Evolutionary conservation across 495 filamentous ascomycete species (phyloP).

Genomic region (Hyphodiscus hymeniophilus): DNA sequence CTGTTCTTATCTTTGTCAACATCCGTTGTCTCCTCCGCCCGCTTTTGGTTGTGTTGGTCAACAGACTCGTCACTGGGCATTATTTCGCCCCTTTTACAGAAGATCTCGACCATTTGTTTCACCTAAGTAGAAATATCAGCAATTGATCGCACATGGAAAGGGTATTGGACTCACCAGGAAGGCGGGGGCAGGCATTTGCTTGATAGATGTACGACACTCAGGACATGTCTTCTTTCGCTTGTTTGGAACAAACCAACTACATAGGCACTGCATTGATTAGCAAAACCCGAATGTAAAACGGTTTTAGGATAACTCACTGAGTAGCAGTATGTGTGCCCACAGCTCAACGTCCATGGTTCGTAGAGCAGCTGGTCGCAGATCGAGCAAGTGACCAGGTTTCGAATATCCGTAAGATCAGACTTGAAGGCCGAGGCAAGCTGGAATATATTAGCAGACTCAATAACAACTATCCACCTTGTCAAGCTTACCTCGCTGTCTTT

Average conservation of each 20-base stretch:
- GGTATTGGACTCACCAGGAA: slow-evolving; percentile 43
- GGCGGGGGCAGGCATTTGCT: slow-evolving; percentile 54
- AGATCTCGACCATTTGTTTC: slow-evolving; percentile 56
- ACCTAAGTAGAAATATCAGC: slow-evolving; percentile 35
- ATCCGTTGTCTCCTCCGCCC: slow-evolving; percentile 47
- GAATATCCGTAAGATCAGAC: slow-evolving; percentile 17
- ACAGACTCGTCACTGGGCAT: slow-evolving; percentile 56
- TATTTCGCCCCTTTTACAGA: slow-evolving; percentile 52
- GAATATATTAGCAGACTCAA: slow-evolving; percentile 1
- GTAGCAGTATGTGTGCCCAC: slow-evolving; percentile 73
- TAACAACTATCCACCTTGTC: neutral
- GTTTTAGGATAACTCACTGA: slow-evolving; percentile 34
- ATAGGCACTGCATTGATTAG: slow-evolving; percentile 43
- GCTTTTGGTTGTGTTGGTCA: slow-evolving; percentile 48
- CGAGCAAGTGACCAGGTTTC: slow-evolving; percentile 46
- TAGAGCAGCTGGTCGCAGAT: slow-evolving; percentile 63
- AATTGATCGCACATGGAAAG: slow-evolving; percentile 8
- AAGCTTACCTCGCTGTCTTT: slow-evolving; percentile 10
- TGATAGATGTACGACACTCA: slow-evolving; percentile 56
- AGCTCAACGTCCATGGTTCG: slow-evolving; percentile 62
- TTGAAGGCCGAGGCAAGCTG: slow-evolving; percentile 17
- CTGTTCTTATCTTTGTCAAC: slow-evolving; percentile 42
- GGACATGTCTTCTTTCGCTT: slow-evolving; percentile 60
- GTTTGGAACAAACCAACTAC: slow-evolving; percentile 54
- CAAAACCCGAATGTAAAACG: neutral